Evolutionary conservation across 352 stramenopile genomes (phyloP), one percentile per base, ranked within the genome.

Genomic region (Pythium coloratum): DNA sequence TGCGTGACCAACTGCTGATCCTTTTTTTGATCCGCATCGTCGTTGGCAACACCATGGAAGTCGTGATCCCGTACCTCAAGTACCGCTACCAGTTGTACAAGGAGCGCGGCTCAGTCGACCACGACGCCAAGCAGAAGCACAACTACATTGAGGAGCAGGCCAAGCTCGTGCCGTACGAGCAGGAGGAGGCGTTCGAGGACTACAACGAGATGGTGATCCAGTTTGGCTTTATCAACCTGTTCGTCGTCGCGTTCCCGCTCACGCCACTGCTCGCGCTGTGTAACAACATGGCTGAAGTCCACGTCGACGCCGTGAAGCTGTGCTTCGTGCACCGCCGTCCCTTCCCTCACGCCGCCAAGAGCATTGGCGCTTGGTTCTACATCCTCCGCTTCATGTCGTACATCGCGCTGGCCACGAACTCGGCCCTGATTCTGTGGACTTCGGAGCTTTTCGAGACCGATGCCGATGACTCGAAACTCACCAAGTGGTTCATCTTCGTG

Each of bases 151-250:
- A 96, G 67, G 84, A 95, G 30, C 87, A 95, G 51, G 83, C 87
- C 16, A 90, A 92, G 70, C 75, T 93, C 28, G 66, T 88, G 58
- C 84, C 83, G 33, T 96, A 97, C 63, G 85, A 96, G 60, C 79
- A 75, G 44, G 83, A 89, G 28, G 86, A 95, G 34, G 76, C 84
- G 12, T 96, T 97, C 46, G 81, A 95, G 36, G 94, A 97, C 76
- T 94, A 93, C 76, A 94, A 94, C 69, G 88, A 96, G 66, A 88
- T 96, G 80, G 82, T 98, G 20, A 96, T 98, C 59, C 93, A 98
- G 85, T 98, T 98, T 66, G 96, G 95, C 49, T 99, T 98, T 67
- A 91, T 98, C 42, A 98, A 94, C 60, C 72, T 99, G 42, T 99
- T 98, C 67, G 92, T 97, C 0, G 87, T 92, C 13, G 95, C 93